A percentile compares a stretch with the other conserved stretches of the same genome.
Evolutionary conservation across 805 yeast genomes (phyloP).

Genomic region (Saccharomycopsis microspora): DNA sequence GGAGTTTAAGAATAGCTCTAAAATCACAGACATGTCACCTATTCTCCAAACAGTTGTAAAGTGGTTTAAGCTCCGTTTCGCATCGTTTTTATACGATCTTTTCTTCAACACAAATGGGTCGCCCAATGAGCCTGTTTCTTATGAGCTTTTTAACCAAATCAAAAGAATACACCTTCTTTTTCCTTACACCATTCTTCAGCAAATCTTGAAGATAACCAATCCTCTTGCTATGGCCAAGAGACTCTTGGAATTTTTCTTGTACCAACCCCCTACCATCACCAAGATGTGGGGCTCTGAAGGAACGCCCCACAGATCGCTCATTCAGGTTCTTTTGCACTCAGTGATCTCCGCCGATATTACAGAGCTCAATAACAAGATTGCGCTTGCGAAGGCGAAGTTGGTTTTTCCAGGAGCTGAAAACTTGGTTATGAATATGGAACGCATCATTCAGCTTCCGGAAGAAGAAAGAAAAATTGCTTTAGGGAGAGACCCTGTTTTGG

Average conservation of each 20-base stretch:
- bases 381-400: neutral
- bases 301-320: conserved; percentile 9
- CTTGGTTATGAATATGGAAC: conserved; percentile 1
- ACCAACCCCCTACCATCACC: conserved; percentile 37
- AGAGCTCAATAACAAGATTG: conserved; percentile 3
- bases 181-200: conserved; percentile 72
- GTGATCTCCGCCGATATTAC: conserved; percentile 10
- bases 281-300: conserved; percentile 2
- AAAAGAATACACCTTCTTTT: conserved; percentile 62
- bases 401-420: neutral
- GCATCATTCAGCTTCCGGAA: conserved; percentile 1
- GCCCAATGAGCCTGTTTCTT: conserved; percentile 16
- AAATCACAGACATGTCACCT: conserved; percentile 50
- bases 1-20: conserved; percentile 48
- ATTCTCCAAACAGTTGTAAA: conserved; percentile 60
- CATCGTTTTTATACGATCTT: conserved; percentile 73
- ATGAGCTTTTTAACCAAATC: conserved; percentile 61
- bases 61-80: conserved; percentile 73
- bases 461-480: conserved; percentile 1
- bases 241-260: conserved; percentile 70
- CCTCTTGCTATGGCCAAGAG: conserved; percentile 78
- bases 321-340: conserved; percentile 11
- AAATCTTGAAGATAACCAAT: conserved; percentile 71
- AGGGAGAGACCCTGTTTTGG: conserved; percentile 5
- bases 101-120: conserved; percentile 60